Conservation (phyloP, 2,329 filamentous ascomycete species). For the Pseudonectria buxi region DNA sequence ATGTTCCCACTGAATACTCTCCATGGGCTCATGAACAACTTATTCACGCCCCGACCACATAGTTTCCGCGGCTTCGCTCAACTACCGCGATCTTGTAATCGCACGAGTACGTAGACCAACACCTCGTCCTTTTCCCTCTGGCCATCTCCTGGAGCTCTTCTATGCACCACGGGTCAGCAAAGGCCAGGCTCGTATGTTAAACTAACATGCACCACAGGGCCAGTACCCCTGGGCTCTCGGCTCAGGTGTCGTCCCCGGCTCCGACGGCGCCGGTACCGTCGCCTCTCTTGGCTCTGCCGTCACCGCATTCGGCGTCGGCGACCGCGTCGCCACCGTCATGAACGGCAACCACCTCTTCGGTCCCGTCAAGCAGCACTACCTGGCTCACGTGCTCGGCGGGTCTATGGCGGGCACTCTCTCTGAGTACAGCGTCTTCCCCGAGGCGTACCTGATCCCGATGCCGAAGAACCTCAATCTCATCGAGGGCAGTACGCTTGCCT, state of each 20-base stretch:
- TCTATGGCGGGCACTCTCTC: conserved; percentile 61
- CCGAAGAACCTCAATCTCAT: conserved; percentile 48
- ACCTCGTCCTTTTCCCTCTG: too few relatives aligned
- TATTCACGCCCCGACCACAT: neutral
- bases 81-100: conserved; percentile 49
- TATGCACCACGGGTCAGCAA: too few relatives aligned
- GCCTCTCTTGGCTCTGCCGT: conserved; percentile 44
- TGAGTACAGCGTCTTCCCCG: conserved; percentile 59
- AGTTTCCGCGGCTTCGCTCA: conserved; percentile 46
- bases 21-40: neutral
- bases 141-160: too few relatives aligned
- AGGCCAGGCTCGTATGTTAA: too few relatives aligned
- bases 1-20: conserved; percentile 4
- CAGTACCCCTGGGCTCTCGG: conserved; percentile 38
- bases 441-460: conserved; percentile 58
- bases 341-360: conserved; percentile 47
- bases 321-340: conserved; percentile 56
- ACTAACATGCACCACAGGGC: too few relatives aligned
- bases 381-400: conserved; percentile 58
- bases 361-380: conserved; percentile 25
- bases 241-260: conserved; percentile 41
- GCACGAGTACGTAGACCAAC: conserved; percentile 21
- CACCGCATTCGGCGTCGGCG: conserved; percentile 42
- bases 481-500: conserved; percentile 52
- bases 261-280: conserved; percentile 49